phyloP scores from a whole-genome alignment of 768 basidiomycete species.

The Mycena amicta region DNA sequence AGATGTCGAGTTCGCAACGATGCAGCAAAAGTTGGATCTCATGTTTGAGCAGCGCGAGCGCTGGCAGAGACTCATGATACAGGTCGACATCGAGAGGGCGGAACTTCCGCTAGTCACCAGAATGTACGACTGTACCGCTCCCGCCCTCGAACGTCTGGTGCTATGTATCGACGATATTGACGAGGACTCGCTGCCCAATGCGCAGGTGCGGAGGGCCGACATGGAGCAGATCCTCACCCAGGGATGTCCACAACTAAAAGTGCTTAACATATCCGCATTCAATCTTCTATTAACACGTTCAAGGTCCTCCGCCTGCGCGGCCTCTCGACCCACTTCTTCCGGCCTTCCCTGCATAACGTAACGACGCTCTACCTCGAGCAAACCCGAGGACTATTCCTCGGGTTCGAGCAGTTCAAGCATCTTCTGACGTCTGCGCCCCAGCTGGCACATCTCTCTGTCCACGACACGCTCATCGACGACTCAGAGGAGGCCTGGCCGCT shows the following conservation, averaged over 20 bases:
- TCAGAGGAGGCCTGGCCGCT: slow-evolving; percentile 28
- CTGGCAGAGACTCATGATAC: slow-evolving; percentile 39
- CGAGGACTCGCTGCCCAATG: slow-evolving; percentile 12
- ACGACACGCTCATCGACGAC: slow-evolving; percentile 43
- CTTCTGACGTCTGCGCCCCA: slow-evolving; percentile 28
- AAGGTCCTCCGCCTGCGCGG: slow-evolving; percentile 48
- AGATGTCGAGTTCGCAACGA: neutral
- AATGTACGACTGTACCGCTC: slow-evolving; percentile 33
- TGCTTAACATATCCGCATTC: too few relatives aligned
- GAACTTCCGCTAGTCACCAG: slow-evolving; percentile 31
- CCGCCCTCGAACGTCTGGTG: slow-evolving; percentile 41
- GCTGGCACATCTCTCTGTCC: slow-evolving; percentile 45
- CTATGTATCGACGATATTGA: slow-evolving; percentile 38
- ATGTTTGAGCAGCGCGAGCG: slow-evolving; percentile 36
- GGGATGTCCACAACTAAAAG: slow-evolving; percentile 34
- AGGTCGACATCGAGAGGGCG: slow-evolving; percentile 28
- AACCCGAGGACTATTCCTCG: slow-evolving; percentile 37
- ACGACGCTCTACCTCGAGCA: slow-evolving; percentile 50
- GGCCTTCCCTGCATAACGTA: slow-evolving; percentile 36
- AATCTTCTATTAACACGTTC: too few relatives aligned
- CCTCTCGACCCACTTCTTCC: slow-evolving; percentile 42
- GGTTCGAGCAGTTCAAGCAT: slow-evolving; percentile 24
- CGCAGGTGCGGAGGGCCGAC: slow-evolving; percentile 18
- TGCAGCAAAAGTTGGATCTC: slow-evolving; percentile 30
- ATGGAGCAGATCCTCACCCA: slow-evolving; percentile 30